These are phyloP conservation scores for Nakazawaea sp. DNA, from an alignment of 805 yeast genomes.

Conservation along the genomic window DNA sequence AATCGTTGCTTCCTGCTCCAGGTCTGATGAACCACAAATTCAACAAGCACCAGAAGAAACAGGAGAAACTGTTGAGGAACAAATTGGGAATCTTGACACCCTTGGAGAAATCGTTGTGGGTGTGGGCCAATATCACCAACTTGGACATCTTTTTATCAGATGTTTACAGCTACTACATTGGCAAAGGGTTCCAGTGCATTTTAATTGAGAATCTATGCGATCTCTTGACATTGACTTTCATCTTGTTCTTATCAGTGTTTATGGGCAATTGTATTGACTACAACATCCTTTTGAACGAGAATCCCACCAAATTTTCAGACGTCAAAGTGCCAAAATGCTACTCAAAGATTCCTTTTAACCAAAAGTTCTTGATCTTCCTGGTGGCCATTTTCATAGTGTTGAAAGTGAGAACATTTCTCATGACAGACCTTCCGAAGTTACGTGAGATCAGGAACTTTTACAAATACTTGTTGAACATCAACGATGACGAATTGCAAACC, in stretches of 20 bases:
- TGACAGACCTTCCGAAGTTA: constrained; percentile 58
- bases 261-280: constrained; percentile 78
- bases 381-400: constrained; percentile 48
- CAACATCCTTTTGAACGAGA: constrained; percentile 24
- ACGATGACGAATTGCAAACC: constrained; percentile 83
- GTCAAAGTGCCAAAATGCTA: constrained; percentile 43
- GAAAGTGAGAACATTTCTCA: constrained; percentile 42
- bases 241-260: constrained; percentile 71
- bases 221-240: constrained; percentile 68
- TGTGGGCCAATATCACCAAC: constrained; percentile 95
- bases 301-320: constrained; percentile 35
- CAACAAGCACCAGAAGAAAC: constrained; percentile 4
- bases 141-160: constrained; percentile 82
- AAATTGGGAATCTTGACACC: constrained; percentile 43
- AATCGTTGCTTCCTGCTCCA: constrained; percentile 13
- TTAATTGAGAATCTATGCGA: constrained; percentile 59
- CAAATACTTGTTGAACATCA: constrained; percentile 58
- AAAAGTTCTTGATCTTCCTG: constrained; percentile 57
- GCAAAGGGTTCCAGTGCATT: constrained; percentile 82
- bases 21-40: constrained; percentile 11
- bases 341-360: constrained; percentile 33
- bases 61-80: constrained; percentile 20
- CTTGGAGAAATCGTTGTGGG: constrained; percentile 79
- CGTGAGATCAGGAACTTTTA: constrained; percentile 75
- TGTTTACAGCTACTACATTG: constrained; percentile 75